Base-by-base conservation (phyloP, 164 flowering plant genomes). In the Stephania yunnanensis region DNA sequence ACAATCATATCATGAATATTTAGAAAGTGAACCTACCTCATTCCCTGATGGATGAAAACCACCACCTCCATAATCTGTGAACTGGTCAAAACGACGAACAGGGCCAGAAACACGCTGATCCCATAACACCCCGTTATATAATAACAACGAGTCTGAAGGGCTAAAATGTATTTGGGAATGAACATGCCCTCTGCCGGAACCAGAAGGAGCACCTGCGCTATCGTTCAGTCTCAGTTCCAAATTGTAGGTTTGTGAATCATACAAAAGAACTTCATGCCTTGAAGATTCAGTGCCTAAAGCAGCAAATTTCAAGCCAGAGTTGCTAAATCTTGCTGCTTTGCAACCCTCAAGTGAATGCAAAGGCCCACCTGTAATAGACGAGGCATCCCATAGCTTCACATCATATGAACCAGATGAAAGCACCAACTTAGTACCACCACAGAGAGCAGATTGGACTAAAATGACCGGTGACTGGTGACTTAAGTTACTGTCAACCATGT, bases 1-100 rank as follows among this genome's bases (percentile, higher is more conserved):
- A 19, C n/a, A 58, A 58, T 19, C 64, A 19, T 15, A 61, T 25
- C 25, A 61, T 20, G 20, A n/a, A 61, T n/a, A 12, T 61, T 1
- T 19, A 20, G 66, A n/a, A 53, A 61, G 7, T 70, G 46, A 12
- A 13, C 83, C 46, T 86, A 94, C 99, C 99, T 96, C 99, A 84
- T 96, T 96, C 64, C 99, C 97, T 77, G 97, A 88, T 73, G 99
- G 99, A 86, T 94, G 99, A 82, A 94, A 96, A 64, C 98, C 98
- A 12, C 99, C 99, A 22, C 99, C 99, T 0, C 99, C 99, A 72
- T 91, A 92, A 71, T 96, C 99, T 8, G 98, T 85, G 50, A 91
- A 94, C 83, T 89, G 94, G 76, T 96, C 99, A 85, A 96, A 94
- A 1, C 89, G 91, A 81, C 87, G 93, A 46, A 91, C 84, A 71